Evolutionary conservation across 2,329 filamentous ascomycete genomes (phyloP).

Genomic region (Teratosphaeria gauchensis): DNA sequence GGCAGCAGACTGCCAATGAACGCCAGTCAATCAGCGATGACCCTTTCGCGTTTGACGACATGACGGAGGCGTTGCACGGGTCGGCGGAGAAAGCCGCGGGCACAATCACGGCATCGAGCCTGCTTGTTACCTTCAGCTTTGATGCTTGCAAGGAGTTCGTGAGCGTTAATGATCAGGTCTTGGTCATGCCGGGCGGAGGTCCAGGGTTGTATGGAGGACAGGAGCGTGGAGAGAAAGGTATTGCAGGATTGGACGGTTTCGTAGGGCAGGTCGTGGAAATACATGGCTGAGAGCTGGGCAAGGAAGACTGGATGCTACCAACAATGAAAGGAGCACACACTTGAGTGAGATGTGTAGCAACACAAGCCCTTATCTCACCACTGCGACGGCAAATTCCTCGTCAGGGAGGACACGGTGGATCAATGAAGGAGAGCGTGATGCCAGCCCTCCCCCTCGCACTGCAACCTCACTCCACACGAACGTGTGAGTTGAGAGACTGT

Average conservation of each 20-base stretch:
- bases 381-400: neutral
- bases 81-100: slow-evolving; percentile 14
- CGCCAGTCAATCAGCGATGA: slow-evolving; percentile 4
- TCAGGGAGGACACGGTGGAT: neutral
- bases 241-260: slow-evolving; percentile 59
- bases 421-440: neutral
- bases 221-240: slow-evolving; percentile 37
- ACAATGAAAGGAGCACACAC: too few relatives aligned
- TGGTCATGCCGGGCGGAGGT: slow-evolving; percentile 63
- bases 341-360: neutral
- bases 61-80: neutral
- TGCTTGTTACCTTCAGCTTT: slow-evolving; percentile 57
- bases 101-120: slow-evolving; percentile 15
- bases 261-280: slow-evolving; percentile 50
- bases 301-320: neutral
- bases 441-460: neutral
- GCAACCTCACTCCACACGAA: neutral
- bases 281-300: slow-evolving; percentile 7
- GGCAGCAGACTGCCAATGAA: neutral
- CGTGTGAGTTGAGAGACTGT: slow-evolving; percentile 3
- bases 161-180: slow-evolving; percentile 58
- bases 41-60: slow-evolving; percentile 18
- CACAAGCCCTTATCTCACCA: neutral
- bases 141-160: slow-evolving; percentile 63
- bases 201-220: slow-evolving; percentile 49